Percentiles rank a stretch among this genome's conserved stretches.
phyloP scores from a whole-genome alignment of 2,329 filamentous ascomycete genomes.

The Pseudogymnoascus sp. region DNA sequence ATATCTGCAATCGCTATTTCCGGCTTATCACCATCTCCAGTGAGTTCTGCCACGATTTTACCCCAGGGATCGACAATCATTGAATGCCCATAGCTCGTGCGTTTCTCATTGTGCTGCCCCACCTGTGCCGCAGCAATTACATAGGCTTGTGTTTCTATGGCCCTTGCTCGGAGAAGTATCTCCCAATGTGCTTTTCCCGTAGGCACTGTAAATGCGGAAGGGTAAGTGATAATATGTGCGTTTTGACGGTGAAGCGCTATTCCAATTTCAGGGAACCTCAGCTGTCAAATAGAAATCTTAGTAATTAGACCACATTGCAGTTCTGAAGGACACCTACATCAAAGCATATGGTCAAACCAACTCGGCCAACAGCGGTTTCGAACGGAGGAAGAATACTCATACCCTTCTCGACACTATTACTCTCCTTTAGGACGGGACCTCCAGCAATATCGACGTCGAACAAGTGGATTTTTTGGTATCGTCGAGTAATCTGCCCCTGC shows the following conservation, averaged over 20 bases:
- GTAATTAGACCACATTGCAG: background rate
- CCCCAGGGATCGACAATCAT: slow-evolving; percentile 88
- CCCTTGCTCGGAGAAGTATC: slow-evolving; percentile 66
- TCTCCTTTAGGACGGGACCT: slow-evolving; percentile 55
- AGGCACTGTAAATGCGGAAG: slow-evolving; percentile 81
- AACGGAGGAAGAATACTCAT: slow-evolving; percentile 60
- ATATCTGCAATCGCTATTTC: slow-evolving; percentile 46
- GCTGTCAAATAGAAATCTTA: slow-evolving; percentile 26
- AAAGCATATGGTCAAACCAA: slow-evolving; percentile 83
- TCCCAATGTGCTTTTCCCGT: slow-evolving; percentile 87
- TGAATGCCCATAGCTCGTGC: slow-evolving; percentile 78
- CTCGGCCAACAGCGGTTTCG: slow-evolving; percentile 61
- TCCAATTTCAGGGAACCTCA: slow-evolving; percentile 73
- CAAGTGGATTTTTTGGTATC: slow-evolving; percentile 85
- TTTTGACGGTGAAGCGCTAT: slow-evolving; percentile 57
- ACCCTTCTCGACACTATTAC: slow-evolving; percentile 61
- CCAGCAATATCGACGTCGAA: slow-evolving; percentile 65
- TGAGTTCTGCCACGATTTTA: slow-evolving; percentile 58
- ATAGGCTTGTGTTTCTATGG: slow-evolving; percentile 84
- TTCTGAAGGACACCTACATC: slow-evolving; percentile 45
- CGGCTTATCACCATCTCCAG: slow-evolving; percentile 40
- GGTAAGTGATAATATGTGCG: slow-evolving; percentile 76
- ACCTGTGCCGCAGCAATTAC: slow-evolving; percentile 80
- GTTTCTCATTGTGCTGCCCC: slow-evolving; percentile 65
- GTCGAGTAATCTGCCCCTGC: slow-evolving; percentile 48